phyloP scores from a whole-genome alignment of 352 stramenopile genomes.

The Phytophthora chlamydospora region DNA sequence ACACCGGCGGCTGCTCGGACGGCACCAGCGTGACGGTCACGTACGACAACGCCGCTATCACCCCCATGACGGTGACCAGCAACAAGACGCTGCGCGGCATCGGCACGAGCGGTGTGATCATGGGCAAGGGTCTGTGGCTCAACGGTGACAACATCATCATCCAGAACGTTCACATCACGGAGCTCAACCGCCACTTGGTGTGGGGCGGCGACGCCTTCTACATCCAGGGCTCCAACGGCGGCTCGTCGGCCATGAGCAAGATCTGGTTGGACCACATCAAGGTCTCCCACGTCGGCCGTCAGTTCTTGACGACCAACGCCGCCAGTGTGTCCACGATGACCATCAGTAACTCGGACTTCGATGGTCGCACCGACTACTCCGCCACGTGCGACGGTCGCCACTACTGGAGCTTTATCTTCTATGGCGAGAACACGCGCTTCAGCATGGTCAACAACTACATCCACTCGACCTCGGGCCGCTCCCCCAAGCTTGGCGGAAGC shows the following conservation, averaged over 20 bases:
- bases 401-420: constrained; percentile 49
- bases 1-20: constrained; percentile 25
- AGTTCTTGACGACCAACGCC: constrained; percentile 34
- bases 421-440: constrained; percentile 35
- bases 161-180: constrained; percentile 42
- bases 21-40: constrained; percentile 27
- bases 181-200: constrained; percentile 40
- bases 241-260: constrained; percentile 34
- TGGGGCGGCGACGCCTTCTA: constrained; percentile 33
- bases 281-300: constrained; percentile 25
- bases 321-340: constrained; percentile 41
- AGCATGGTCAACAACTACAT: constrained; percentile 49
- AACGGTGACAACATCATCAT: constrained; percentile 51
- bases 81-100: constrained; percentile 50
- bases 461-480: constrained; percentile 30
- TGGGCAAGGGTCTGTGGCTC: constrained; percentile 46
- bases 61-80: constrained; percentile 39
- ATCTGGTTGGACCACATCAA: constrained; percentile 60
- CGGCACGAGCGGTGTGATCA: constrained; percentile 38
- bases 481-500: constrained; percentile 29
- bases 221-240: constrained; percentile 27
- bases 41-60: constrained; percentile 31
- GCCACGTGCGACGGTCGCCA: constrained; percentile 46
- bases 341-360: constrained; percentile 56
- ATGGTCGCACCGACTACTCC: constrained; percentile 42